These are phyloP conservation scores for Cryphonectria parasitica DNA, from an alignment of 2,329 filamentous ascomycete species.

Conservation along the genomic window DNA sequence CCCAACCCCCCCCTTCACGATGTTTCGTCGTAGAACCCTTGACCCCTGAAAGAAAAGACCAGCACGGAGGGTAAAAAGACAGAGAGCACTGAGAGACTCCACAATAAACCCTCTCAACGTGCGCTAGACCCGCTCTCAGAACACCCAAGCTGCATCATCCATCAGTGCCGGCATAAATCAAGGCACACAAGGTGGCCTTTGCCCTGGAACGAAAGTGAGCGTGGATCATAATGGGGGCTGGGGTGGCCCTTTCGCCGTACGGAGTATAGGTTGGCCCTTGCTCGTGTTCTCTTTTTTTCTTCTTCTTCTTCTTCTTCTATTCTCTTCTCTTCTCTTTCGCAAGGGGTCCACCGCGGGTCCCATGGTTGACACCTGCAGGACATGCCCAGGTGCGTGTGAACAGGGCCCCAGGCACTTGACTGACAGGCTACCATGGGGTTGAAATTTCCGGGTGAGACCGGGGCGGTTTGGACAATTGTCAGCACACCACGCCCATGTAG, in stretches of 20 bases:
- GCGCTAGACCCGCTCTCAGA: constrained; percentile 1
- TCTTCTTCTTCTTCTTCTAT: background rate
- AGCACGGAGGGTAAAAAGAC: background rate
- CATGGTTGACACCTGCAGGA: constrained; percentile 7
- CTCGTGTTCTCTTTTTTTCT: too few species aligned
- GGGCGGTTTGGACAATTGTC: background rate
- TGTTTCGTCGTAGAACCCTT: constrained; percentile 6
- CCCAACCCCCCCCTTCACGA: background rate
- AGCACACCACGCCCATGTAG: background rate
- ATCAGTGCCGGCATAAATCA: constrained; percentile 6
- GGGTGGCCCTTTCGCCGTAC: background rate
- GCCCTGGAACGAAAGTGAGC: background rate
- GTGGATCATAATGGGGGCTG: background rate
- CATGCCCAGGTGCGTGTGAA: constrained; percentile 1
- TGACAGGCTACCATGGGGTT: background rate
- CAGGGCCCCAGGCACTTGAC: background rate
- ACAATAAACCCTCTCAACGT: background rate
- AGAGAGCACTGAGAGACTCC: background rate
- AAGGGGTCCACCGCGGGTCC: background rate
- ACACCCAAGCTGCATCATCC: background rate
- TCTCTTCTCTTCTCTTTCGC: background rate
- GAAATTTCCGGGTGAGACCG: background rate
- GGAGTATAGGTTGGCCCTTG: background rate
- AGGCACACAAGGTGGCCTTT: constrained; percentile 2
- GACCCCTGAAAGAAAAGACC: background rate